Evolutionary conservation across 2,329 filamentous ascomycete species (phyloP).

Genomic region (Pyrenochaeta sp.): DNA sequence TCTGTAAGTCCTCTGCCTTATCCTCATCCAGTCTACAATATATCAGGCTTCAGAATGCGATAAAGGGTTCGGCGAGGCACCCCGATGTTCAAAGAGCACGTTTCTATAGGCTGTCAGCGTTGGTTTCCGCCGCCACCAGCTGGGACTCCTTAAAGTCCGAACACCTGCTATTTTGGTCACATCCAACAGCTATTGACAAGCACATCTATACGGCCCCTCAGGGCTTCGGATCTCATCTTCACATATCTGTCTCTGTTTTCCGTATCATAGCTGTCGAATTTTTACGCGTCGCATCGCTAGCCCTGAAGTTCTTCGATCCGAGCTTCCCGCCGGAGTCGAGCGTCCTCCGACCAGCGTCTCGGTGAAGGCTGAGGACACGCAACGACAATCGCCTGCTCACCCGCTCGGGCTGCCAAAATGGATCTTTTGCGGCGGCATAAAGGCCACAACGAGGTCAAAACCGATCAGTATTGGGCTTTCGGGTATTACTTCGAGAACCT

Average conservation of each 20-base stretch:
- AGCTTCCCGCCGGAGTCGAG: not conserved
- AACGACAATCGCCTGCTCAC: not conserved
- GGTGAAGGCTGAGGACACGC: not conserved
- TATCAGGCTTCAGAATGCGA: no score
- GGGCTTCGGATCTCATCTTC: no score
- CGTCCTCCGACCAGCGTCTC: not conserved
- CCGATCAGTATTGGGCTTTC: slow-evolving; percentile 37
- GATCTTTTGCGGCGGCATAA: slow-evolving; percentile 26
- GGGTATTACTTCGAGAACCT: slow-evolving; percentile 64
- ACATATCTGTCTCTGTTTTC: no score
- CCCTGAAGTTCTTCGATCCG: not conserved
- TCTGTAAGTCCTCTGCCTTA: not conserved
- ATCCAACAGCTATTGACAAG: slow-evolving; percentile 12
- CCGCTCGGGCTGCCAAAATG: slow-evolving; percentile 11
- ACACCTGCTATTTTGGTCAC: slow-evolving; percentile 15
- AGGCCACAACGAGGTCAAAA: slow-evolving; percentile 32
- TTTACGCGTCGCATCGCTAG: no score
- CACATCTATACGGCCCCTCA: slow-evolving; percentile 17
- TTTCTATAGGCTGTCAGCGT: slow-evolving; percentile 17
- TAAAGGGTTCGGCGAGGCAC: not conserved
- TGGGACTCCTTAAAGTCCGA: slow-evolving; percentile 10
- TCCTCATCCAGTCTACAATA: no score
- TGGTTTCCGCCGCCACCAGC: slow-evolving; percentile 8
- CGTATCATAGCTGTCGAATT: no score
- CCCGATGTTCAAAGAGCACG: slow-evolving; percentile 13